Percentiles rank a stretch among this genome's conserved stretches.
Evolutionary conservation across 371 early-diverging fungal species (phyloP).

Genomic region (Apophysomyces ossiformis): DNA sequence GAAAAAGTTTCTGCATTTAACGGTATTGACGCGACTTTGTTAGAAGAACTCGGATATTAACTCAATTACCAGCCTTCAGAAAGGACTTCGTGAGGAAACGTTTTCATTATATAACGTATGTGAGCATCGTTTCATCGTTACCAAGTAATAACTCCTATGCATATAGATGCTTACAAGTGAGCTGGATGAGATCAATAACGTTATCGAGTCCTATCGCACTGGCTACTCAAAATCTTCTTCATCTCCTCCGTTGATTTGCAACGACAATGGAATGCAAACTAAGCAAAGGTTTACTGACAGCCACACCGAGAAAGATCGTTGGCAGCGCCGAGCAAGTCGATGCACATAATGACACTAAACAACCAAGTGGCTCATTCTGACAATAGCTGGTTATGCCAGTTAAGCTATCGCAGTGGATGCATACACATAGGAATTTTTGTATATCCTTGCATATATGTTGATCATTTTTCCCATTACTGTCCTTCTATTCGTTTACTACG

Average conservation of each 20-base stretch:
- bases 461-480: neutral
- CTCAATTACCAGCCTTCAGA: neutral
- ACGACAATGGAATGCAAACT: conserved; percentile 14
- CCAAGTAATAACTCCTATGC: neutral
- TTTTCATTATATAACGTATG: neutral
- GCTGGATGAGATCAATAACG: conserved; percentile 26
- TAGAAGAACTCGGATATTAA: no score
- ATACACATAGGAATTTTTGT: neutral
- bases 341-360: conserved; percentile 21
- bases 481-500: neutral
- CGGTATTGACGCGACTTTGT: neutral
- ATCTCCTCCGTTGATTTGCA: neutral
- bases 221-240: neutral
- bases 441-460: neutral
- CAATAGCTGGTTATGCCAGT: neutral
- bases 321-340: conserved; percentile 30
- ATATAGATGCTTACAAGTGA: conserved; percentile 27
- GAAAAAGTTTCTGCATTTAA: neutral
- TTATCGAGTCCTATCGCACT: conserved; percentile 18
- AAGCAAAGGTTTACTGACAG: conserved; percentile 23
- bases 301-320: conserved; percentile 26
- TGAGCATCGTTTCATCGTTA: neutral
- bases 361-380: conserved; percentile 18
- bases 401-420: no score
- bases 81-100: neutral